Evolutionary conservation across 2,329 filamentous ascomycete genomes (phyloP), one percentile per base, ranked within the genome.

Genomic region (Raffaelea deltoideospora): DNA sequence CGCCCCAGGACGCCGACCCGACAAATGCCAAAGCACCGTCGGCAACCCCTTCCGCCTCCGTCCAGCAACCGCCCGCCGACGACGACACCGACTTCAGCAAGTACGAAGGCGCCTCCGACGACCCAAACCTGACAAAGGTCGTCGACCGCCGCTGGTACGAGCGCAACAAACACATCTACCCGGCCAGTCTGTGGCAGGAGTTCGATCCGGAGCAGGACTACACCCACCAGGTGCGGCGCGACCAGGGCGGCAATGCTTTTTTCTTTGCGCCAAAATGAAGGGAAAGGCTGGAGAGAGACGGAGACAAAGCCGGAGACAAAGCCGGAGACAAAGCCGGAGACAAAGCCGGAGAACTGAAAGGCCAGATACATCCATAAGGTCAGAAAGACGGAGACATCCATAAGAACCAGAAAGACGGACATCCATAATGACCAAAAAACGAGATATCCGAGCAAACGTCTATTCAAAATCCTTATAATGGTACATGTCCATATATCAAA

Each of bases 101-200:
- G 37, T 68, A 78, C 11, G 88, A 95, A 59, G 88, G 88, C 13
- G 76, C 67, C 20, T 57, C 66, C 29, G 81, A 90, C 43, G 87
- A 96, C 48, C 76, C 87, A 1, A 70, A 70, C 3, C 59, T 81
- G 43, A 96, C 88, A 3, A 96, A 95, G 54, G 87, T 98, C 4
- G 88, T 98, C 4, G 88, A 98, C 60, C 72, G 90, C 41, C 67
- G 90, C 41, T 98, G 90, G 90, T 98, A 95, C 55, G 86, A 95
- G 63, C 74, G 78, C 51, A 95, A 96, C 55, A 98, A 96, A 59
- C 90, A 98, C 57, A 96, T 98, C 40, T 98, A 88, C 54, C 90
- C 90, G 0, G 88, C 88, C 17, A 96, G 84, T 53, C 72, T 88
- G 33, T 98, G 90, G 90, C 84, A 87, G 48, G 82, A 93, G 44